A percentile compares a stretch with the other conserved stretches of the same genome.
Evolutionary conservation across 768 basidiomycete genomes (phyloP).

Genomic region (Mrakia frigida): DNA sequence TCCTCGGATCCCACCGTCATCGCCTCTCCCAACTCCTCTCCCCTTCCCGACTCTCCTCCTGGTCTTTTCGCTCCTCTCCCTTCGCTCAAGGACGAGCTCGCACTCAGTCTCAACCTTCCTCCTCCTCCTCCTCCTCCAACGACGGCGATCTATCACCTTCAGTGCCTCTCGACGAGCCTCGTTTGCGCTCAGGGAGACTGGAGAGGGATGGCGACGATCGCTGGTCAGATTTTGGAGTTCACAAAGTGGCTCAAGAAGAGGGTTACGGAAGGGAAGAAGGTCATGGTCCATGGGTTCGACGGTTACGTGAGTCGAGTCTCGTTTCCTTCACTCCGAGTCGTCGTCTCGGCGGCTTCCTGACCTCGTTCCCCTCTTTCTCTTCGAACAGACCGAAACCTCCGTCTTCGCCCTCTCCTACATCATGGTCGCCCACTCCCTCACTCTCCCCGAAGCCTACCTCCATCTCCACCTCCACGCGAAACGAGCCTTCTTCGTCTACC

Average conservation of each 20-base stretch:
- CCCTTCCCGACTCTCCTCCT: not conserved
- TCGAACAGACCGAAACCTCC: constrained; percentile 80
- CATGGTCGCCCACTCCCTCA: constrained; percentile 55
- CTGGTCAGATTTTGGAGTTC: constrained; percentile 36
- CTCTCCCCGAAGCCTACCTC: constrained; percentile 84
- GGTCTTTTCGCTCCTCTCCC: constrained; percentile 13
- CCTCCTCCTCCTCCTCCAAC: constrained; percentile 1
- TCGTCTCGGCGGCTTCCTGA: not conserved
- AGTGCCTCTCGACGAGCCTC: constrained; percentile 35
- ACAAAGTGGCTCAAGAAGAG: constrained; percentile 37
- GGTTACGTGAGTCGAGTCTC: constrained; percentile 21
- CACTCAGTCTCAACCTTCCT: not conserved
- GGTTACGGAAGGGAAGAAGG: constrained; percentile 24
- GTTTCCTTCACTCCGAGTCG: too few species aligned
- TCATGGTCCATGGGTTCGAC: constrained; percentile 30
- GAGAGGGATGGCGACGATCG: constrained; percentile 22
- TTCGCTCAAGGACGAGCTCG: constrained; percentile 1
- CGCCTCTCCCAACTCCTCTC: not conserved
- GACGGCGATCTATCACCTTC: constrained; percentile 38
- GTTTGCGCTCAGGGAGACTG: constrained; percentile 27
- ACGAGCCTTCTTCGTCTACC: constrained; percentile 88
- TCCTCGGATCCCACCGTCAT: constrained; percentile 7
- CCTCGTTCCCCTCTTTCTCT: not conserved
- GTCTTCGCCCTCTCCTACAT: constrained; percentile 78
- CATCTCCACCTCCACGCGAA: constrained; percentile 61